Evolutionary conservation across 441 rosid genomes (phyloP), one percentile per base, ranked within the genome.

Genomic region (Brassica balearica): DNA sequence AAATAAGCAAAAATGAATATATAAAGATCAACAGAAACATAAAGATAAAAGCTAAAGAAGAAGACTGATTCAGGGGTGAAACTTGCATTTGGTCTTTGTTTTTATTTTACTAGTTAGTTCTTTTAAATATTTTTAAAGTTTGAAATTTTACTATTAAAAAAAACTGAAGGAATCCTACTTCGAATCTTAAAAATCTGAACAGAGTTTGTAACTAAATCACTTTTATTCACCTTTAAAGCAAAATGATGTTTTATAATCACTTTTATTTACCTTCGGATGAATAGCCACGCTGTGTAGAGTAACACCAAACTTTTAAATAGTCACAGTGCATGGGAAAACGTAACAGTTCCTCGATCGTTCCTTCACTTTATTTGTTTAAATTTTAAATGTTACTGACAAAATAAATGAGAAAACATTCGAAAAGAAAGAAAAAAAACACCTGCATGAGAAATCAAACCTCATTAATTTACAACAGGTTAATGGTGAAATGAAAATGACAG

Each of bases 21-120:
- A 11, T 11, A 67, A 72, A 67, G 23, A 68, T 23, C 14, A 43
- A 17, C 3, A 7, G 41, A 20, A 55, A 55, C 11, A 11, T 55
- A 55, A 55, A 55, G 7, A 55, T 15, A 55, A 55, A 55, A 55
- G 29, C 19, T 38, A 71, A 7, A 71, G 6, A 36, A 68, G 9
- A 38, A 23, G 59, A 68, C 46, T 78, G 34, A 29, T 56, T 58
- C 51, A 56, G 22, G 67, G 76, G 68, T 59, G 27, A 70, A 63
- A 65, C 76, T 59, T 77, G 80, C 65, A 71, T 41, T 65, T 56
- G 68, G 77, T 66, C 71, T 73, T 79, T 73, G 78, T 79, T 68
- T 48, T 73, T 34, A 61, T 56, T 73, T 73, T 19, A 67, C 75
- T 27, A 29, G 9, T 65, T 46, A 51, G 56, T n/a, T 51, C 56